Conservation (phyloP, 192 early-diverging fungal species). For the Linnemannia exigua region DNA sequence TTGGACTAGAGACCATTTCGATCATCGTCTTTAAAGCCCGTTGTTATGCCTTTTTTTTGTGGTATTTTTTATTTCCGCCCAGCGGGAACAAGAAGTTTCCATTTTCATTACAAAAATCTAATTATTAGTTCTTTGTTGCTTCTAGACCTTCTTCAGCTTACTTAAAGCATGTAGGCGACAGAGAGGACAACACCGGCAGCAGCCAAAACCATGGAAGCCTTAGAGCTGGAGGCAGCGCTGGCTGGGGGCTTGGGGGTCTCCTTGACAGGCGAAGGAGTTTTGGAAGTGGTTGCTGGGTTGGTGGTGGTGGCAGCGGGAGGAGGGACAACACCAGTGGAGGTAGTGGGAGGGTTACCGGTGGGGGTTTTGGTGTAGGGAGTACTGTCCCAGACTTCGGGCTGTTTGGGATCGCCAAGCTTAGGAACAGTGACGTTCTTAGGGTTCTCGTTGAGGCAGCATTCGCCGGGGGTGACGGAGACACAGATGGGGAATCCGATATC, state of each 20-base stretch:
- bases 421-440: not conserved
- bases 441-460: slow-evolving; percentile 14
- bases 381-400: not conserved
- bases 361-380: not conserved
- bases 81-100: not conserved
- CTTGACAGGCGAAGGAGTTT: not conserved
- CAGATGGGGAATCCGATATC: slow-evolving; percentile 29
- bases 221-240: slow-evolving; percentile 20
- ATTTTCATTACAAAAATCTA: not conserved
- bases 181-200: slow-evolving; percentile 37
- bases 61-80: not conserved
- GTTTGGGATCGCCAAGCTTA: not conserved
- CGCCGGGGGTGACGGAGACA: slow-evolving; percentile 27
- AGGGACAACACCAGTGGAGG: not conserved
- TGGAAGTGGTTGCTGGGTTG: not conserved
- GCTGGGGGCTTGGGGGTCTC: not conserved
- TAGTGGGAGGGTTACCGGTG: not conserved
- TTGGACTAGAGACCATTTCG: no score
- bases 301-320: slow-evolving; percentile 4
- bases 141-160: not conserved
- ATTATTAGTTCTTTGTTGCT: not conserved
- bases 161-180: slow-evolving; percentile 47
- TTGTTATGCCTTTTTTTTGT: not conserved
- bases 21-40: not conserved
- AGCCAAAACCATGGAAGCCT: slow-evolving; percentile 40